Conservation (phyloP, 2,329 filamentous ascomycete species). For the Penicillium capsulatum region DNA sequence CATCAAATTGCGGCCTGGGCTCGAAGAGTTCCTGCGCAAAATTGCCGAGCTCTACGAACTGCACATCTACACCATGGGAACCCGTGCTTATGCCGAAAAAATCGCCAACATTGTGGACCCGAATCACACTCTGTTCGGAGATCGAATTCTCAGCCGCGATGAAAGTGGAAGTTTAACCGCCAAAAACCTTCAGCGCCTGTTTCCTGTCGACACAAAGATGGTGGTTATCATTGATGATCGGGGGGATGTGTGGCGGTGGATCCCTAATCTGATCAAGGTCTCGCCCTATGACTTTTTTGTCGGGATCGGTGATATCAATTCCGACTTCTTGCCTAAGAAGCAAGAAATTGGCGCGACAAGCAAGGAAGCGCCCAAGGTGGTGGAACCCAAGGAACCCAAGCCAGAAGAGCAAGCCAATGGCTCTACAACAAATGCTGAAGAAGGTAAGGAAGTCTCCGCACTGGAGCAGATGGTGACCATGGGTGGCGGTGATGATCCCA, state of each 20-base stretch:
- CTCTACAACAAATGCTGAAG: conserved; percentile 22
- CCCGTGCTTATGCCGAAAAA: conserved; percentile 86
- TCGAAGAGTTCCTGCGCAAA: conserved; percentile 72
- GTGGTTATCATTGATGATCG: conserved; percentile 98
- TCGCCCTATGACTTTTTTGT: conserved; percentile 96
- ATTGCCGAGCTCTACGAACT: conserved; percentile 83
- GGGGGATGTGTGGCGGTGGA: conserved; percentile 93
- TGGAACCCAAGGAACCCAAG: conserved; percentile 21
- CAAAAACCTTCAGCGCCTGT: conserved; percentile 85
- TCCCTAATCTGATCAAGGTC: conserved; percentile 89
- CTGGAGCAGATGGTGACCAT: conserved; percentile 74
- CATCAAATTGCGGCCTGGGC: conserved; percentile 90
- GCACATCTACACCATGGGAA: conserved; percentile 99
- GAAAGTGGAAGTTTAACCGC: conserved; percentile 91
- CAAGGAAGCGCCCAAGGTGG: conserved; percentile 26
- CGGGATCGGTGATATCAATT: conserved; percentile 97
- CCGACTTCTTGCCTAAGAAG: conserved; percentile 86
- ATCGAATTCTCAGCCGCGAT: conserved; percentile 91
- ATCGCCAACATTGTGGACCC: conserved; percentile 93
- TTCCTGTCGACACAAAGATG: conserved; percentile 97
- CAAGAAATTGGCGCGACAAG: conserved; percentile 51
- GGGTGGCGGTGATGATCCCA: conserved; percentile 65
- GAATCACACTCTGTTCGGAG: conserved; percentile 81
- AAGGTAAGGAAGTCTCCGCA: conserved; percentile 48
- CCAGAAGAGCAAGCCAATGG: conserved; percentile 31